Evolutionary conservation across 2,329 filamentous ascomycete species (phyloP).

Genomic region (Metarhizium guizhouense): DNA sequence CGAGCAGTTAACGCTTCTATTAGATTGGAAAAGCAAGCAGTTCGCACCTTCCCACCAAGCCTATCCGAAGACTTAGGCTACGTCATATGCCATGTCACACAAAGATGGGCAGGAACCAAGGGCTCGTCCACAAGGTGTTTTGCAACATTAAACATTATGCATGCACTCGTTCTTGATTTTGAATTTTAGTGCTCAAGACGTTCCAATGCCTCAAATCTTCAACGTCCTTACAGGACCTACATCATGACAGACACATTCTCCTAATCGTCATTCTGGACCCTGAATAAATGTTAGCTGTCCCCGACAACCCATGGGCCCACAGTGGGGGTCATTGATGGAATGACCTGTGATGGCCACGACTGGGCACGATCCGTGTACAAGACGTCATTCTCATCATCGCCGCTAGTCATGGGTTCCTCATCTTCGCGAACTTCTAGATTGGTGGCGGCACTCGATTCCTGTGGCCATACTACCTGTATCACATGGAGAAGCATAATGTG

Average conservation of each 20-base stretch:
- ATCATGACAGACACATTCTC: background rate
- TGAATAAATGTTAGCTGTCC: background rate
- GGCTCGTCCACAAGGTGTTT: too few species aligned
- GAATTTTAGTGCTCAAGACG: too few species aligned
- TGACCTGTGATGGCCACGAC: background rate
- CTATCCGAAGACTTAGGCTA: background rate
- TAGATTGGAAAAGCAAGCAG: background rate
- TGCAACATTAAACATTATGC: too few species aligned
- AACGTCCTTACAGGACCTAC: too few species aligned
- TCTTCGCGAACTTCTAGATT: background rate
- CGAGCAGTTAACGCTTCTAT: background rate
- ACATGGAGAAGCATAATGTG: background rate
- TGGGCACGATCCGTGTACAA: background rate
- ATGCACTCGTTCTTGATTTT: too few species aligned
- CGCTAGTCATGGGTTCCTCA: background rate
- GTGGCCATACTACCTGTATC: too few species aligned
- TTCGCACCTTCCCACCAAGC: background rate
- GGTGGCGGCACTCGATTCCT: background rate
- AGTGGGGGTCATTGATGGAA: background rate
- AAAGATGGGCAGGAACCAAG: background rate
- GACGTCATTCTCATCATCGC: constrained; percentile 5
- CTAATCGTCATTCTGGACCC: background rate
- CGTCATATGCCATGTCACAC: background rate
- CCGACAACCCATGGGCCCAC: background rate
- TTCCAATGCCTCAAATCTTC: too few species aligned